Evolutionary conservation across 2,329 filamentous ascomycete genomes (phyloP).

Genomic region (Trichoderma sp.): DNA sequence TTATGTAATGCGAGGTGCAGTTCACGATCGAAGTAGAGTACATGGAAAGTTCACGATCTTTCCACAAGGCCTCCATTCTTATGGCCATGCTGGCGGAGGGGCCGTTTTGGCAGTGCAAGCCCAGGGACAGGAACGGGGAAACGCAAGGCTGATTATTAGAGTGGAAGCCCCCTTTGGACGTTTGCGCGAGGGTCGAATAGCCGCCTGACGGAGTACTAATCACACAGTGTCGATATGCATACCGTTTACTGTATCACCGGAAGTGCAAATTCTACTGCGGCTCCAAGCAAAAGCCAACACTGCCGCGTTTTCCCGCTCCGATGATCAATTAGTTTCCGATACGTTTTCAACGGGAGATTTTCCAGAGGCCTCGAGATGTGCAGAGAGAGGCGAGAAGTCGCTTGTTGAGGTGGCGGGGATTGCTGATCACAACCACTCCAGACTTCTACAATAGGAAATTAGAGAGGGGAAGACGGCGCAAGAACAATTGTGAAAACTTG

Average conservation of each 20-base stretch:
- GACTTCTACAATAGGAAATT: not conserved
- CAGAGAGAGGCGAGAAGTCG: not conserved
- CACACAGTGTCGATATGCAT: not conserved
- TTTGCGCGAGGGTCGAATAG: not conserved
- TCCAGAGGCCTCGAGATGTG: not conserved
- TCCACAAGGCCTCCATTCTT: not conserved
- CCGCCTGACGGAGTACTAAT: not conserved
- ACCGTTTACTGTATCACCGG: not conserved
- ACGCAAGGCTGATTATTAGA: constrained; percentile 16
- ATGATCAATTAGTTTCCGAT: not conserved
- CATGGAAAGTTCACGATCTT: not conserved
- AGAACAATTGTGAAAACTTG: not conserved
- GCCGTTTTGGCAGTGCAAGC: not conserved
- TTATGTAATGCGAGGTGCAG: not conserved
- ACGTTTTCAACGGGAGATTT: not conserved
- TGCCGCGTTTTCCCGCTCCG: constrained; percentile 5
- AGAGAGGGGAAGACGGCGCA: not conserved
- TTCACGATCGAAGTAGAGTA: not conserved
- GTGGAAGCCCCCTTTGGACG: not conserved
- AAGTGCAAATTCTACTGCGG: not conserved
- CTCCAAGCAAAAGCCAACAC: not conserved
- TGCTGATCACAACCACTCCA: not conserved
- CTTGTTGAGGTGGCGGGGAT: constrained; percentile 2
- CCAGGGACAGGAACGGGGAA: not conserved
- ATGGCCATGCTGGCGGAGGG: not conserved